Evolutionary conservation across 2,329 filamentous ascomycete genomes (phyloP).

Genomic region (Emericellopsis cladophorae): DNA sequence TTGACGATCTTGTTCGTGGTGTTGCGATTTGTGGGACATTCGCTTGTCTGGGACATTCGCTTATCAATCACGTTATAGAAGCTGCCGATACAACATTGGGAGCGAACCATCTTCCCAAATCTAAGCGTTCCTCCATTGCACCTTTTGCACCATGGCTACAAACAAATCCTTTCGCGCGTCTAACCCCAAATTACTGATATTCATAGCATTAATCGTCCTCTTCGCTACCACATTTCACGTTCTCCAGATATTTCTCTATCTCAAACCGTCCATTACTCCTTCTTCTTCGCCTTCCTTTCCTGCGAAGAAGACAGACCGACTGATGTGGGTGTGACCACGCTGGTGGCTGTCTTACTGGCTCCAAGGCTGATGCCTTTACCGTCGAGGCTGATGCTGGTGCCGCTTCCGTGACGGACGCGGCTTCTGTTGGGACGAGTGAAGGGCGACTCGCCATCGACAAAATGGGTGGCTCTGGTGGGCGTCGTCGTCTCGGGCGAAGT

Average conservation of each 20-base stretch:
- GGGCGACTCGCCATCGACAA: conserved; percentile 2
- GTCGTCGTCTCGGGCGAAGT: conserved; percentile 6
- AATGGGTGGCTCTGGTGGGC: background rate
- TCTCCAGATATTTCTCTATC: background rate
- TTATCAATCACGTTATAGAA: too few species aligned
- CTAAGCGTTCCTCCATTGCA: background rate
- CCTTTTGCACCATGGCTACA: background rate
- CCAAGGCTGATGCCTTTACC: conserved; percentile 27
- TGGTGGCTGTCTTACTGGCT: conserved; percentile 18
- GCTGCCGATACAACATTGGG: too few species aligned
- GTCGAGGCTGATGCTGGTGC: conserved; percentile 23
- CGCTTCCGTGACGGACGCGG: conserved; percentile 8
- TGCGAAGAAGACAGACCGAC: background rate
- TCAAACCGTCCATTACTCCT: background rate
- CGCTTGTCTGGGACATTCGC: too few species aligned
- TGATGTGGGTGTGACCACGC: conserved; percentile 16
- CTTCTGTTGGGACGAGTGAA: conserved; percentile 14
- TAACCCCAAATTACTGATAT: too few species aligned
- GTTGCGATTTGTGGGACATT: too few species aligned
- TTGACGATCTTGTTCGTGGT: too few species aligned
- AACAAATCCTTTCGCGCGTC: background rate
- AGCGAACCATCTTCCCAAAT: too few species aligned
- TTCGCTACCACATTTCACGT: background rate
- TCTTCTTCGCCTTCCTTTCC: background rate
- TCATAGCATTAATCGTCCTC: background rate